Evolutionary conservation across 2,329 filamentous ascomycete species (phyloP).

Genomic region (Didymosphaeria variabile): DNA sequence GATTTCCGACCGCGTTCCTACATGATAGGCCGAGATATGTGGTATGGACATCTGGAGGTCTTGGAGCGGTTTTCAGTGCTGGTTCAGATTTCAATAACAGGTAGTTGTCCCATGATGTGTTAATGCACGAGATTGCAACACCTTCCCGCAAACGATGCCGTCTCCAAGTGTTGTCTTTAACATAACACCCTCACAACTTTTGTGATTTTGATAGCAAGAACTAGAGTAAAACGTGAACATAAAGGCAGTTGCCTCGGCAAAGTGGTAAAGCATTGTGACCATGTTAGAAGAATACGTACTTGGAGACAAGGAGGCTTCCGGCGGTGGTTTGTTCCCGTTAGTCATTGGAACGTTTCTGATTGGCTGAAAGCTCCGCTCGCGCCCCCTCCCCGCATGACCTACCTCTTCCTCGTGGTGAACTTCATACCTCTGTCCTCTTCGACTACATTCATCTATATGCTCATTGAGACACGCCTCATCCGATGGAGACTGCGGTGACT

Average conservation of each 20-base stretch:
- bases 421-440: constrained; percentile 1
- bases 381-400: constrained; percentile 15
- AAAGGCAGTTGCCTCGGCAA: neutral
- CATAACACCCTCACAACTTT: neutral
- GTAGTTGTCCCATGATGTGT: neutral
- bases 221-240: neutral
- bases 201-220: neutral
- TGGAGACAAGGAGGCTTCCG: neutral
- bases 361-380: constrained; percentile 10
- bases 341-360: constrained; percentile 18
- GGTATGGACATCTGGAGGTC: neutral
- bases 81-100: no score
- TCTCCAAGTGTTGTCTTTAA: neutral
- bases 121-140: neutral
- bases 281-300: neutral
- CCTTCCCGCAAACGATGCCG: neutral
- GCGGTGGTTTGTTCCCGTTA: constrained; percentile 17
- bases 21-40: no score
- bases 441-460: neutral
- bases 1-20: no score
- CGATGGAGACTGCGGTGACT: neutral
- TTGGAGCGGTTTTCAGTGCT: neutral
- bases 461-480: neutral
- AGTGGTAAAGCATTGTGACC: neutral
- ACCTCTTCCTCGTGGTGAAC: neutral